Base-by-base conservation (phyloP, 1,284 basidiomycete species). In the Trichosporon ovoides region DNA sequence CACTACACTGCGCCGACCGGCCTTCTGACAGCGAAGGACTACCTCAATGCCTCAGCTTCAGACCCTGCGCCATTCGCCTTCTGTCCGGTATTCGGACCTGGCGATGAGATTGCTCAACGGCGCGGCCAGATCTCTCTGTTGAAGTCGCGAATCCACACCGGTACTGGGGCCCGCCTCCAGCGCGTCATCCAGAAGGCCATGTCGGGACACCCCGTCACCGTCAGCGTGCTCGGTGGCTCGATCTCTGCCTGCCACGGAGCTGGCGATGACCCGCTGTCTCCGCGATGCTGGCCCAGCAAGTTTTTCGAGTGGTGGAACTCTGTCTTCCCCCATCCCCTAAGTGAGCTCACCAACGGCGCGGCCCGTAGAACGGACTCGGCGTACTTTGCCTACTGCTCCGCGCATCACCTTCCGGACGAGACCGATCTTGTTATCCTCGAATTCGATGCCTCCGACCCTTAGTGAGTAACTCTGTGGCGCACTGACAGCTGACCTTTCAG, bases 291-390 rank as follows among this genome's bases (percentile, higher is more conserved):
- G 76, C 92, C 93, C 0, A 85, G 88, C n/a, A 83, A 84, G 49
- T 89, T 97, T 79, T 96, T 96, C 80, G 81, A 87, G 58, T 97
- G 93, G 93, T 94, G 92, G 88, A 91, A 94, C 78, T 83, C 82
- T 52, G 84, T 96, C 11, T 97, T 97, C 79, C 93, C 93, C 2
- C 90, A 97, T 76, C 92, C 92, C 0, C 89, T 89, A 1, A 91
- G 89, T 10, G 92, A 96, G 75, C 83, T 97, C 65, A 96, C 93
- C n/a, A 96, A 96, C 74, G 93, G 93, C 28, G 93, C 93, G 1
- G 87, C 92, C 80, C 83, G 91, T 18, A 84, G 85, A 50, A 91
- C 91, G 35, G 88, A 88, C 76, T 92, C 92, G 7, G 87, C 86
- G 4, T 97, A 97, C 79, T 97, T 91, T 80, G 88, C 87, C 11